A percentile compares a stretch with the other conserved stretches of the same genome.
These are phyloP conservation scores for Cyclospora cayetanensis DNA, from an alignment of 169 alveolate species.

Conservation along the genomic window DNA sequence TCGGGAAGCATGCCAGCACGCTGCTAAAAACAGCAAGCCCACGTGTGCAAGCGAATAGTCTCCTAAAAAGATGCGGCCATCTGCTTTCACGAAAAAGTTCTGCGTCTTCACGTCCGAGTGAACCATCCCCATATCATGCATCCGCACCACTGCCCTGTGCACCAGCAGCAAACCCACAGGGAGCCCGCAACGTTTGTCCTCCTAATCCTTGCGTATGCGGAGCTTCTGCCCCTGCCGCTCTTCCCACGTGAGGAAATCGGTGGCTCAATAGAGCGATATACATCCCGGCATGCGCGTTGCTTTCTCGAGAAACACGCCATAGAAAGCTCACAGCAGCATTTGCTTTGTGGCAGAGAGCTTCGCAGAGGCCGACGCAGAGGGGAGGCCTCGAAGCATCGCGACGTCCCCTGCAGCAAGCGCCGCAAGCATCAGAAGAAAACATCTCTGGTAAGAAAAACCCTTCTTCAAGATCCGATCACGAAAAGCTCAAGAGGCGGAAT, in stretches of 20 bases:
- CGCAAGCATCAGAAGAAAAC: neutral
- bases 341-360: conserved; percentile 54
- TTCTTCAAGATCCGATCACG: no score
- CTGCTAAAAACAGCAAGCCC: neutral
- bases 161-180: neutral
- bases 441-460: no score
- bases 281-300: neutral
- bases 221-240: no score
- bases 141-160: conserved; percentile 32
- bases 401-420: conserved; percentile 22
- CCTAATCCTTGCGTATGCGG: no score
- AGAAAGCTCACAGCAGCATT: conserved; percentile 13
- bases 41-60: conserved; percentile 59
- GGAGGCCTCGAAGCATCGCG: neutral
- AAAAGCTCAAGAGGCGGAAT: no score
- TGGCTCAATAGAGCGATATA: neutral
- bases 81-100: conserved; percentile 25
- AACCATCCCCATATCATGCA: conserved; percentile 62
- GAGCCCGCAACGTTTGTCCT: no score
- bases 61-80: conserved; percentile 53
- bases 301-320: neutral
- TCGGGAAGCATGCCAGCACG: neutral
- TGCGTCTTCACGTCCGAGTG: conserved; percentile 47
- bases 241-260: no score
- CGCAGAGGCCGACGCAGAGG: conserved; percentile 7